phyloP scores from a whole-genome alignment of 345 rosid genomes.

The Ceriops zippeliana region DNA sequence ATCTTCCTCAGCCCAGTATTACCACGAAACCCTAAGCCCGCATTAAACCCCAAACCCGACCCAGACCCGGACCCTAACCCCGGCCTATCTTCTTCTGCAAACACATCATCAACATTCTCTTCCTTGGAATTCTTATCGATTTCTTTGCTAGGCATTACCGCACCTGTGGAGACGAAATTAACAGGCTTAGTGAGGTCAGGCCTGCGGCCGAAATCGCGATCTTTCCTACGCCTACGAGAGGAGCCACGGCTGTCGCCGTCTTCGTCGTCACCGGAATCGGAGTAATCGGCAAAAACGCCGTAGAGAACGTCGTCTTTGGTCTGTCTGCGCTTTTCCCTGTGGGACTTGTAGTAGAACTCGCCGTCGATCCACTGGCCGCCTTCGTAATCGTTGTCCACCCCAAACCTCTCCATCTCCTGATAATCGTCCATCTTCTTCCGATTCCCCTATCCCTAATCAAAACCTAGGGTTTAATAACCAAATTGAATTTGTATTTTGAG shows the following conservation, averaged over 20 bases:
- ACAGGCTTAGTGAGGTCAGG: constrained; percentile 77
- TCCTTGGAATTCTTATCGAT: constrained; percentile 52
- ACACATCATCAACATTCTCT: constrained; percentile 28
- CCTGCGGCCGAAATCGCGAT: constrained; percentile 44
- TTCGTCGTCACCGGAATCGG: constrained; percentile 45
- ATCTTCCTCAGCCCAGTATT: constrained; percentile 8
- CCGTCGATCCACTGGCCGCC: constrained; percentile 71
- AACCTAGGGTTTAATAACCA: no score
- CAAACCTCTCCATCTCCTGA: constrained; percentile 84
- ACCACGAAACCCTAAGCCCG: constrained; percentile 31
- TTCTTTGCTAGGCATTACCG: constrained; percentile 65
- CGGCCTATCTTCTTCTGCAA: constrained; percentile 38
- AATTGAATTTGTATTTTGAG: no score
- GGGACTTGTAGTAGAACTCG: constrained; percentile 59
- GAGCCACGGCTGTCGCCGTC: constrained; percentile 37
- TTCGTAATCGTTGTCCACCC: constrained; percentile 78
- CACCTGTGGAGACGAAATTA: constrained; percentile 70
- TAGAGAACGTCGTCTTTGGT: constrained; percentile 66
- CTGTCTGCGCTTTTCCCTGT: constrained; percentile 63
- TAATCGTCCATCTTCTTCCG: constrained; percentile 60
- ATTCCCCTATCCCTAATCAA: no score
- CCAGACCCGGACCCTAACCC: constrained; percentile 47
- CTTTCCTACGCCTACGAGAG: constrained; percentile 48
- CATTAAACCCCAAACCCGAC: constrained; percentile 37
- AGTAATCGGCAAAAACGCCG: constrained; percentile 57